Evolutionary conservation across 176 grass and related monocot genomes (phyloP).

Genomic region (Saccharum spontaneum): DNA sequence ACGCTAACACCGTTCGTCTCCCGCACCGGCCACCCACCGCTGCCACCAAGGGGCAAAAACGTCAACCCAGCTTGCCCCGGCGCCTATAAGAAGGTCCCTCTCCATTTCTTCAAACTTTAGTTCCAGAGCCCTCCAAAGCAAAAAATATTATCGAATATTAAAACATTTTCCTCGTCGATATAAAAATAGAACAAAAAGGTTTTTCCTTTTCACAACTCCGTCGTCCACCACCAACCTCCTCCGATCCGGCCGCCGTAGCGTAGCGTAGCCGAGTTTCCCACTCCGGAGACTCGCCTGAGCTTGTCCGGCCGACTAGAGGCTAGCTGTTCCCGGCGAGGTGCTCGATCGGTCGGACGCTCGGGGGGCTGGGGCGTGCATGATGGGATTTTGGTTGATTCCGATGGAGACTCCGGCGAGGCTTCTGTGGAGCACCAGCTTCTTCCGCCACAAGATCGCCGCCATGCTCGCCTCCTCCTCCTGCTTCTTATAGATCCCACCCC

Average conservation of each 20-base stretch:
- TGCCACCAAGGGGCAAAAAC: slow-evolving; percentile 31
- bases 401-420: slow-evolving; percentile 90
- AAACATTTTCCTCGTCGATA: slow-evolving; percentile 6
- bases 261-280: slow-evolving; percentile 39
- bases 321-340: slow-evolving; percentile 22
- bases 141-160: slow-evolving; percentile 39
- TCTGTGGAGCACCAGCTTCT: slow-evolving; percentile 99
- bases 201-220: not conserved
- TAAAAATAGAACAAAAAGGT: slow-evolving; percentile 10
- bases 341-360: not conserved
- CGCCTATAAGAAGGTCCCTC: slow-evolving; percentile 64
- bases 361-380: slow-evolving; percentile 52
- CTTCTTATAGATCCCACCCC: slow-evolving; percentile 55
- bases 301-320: slow-evolving; percentile 37
- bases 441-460: slow-evolving; percentile 89
- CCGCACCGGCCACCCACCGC: slow-evolving; percentile 29
- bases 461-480: slow-evolving; percentile 68
- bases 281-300: not conserved
- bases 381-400: slow-evolving; percentile 75
- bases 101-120: slow-evolving; percentile 73
- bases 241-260: slow-evolving; percentile 18
- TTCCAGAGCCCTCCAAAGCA: slow-evolving; percentile 34
- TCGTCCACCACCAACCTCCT: slow-evolving; percentile 28
- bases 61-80: not conserved
- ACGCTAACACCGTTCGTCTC: slow-evolving; percentile 26